Evolutionary conservation across 352 stramenopile genomes (phyloP), one percentile per base, ranked within the genome.

Genomic region (Blastocystis sp.): DNA sequence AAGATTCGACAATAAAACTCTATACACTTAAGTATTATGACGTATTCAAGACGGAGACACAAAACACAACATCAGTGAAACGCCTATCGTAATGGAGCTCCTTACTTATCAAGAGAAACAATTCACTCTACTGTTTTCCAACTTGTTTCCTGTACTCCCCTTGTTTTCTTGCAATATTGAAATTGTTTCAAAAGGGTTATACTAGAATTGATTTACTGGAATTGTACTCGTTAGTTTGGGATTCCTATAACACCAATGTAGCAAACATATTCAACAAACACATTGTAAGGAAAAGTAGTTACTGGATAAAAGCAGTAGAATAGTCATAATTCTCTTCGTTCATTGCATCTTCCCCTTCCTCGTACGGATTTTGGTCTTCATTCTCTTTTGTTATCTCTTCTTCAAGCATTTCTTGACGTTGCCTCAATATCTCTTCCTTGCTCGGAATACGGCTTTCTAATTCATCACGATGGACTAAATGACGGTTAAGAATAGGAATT

Each of bases 401-500:
- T 29, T 66, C 16, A 29, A 66, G 57, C 57, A 66, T 66, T 29
- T 66, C 57, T 29, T 66, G 57, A 21, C 57, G 57, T 29, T 66
- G 57, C 57, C 37, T 21, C 16, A 66, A 11, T 37, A 66, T 66
- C 7, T 66, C 57, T 29, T 66, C 57, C 57, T 66, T 66, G 21
- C 57, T 66, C 7, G 57, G 7, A 11, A 66, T 66, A 12, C 57
- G 57, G 7, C 7, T n/a, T 29, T 66, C 57, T 7, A n/a, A n/a
- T 11, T 66, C 57, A 7, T 21, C 57, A 21, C 57, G 57, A 21
- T 66, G 16, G 7, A 11, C 57, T 29, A 66, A 29, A 66, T 66
- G 57, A 29, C 57, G 57, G 21, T 66, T 29, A n/a, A 66, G 57
- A 66, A 66, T 66, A n/a, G 57, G 57, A 66, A 66, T 66, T n/a